Evolutionary conservation across 2,329 filamentous ascomycete species (phyloP).

Genomic region (Fusarium tuaranense): DNA sequence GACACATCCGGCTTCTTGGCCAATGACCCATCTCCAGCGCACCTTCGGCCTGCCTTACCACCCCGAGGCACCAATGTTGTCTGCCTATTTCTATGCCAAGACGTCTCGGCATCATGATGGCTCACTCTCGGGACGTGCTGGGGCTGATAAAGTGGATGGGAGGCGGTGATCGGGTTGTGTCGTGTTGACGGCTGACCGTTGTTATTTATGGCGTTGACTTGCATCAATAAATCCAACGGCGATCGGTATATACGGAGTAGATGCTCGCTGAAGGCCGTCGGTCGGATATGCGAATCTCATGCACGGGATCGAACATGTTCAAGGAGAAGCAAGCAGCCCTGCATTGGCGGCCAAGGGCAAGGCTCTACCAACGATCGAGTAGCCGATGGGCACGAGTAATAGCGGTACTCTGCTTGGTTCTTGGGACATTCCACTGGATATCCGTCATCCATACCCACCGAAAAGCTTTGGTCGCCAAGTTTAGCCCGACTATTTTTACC

Average conservation of each 20-base stretch:
- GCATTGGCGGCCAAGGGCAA: slow-evolving; percentile 8
- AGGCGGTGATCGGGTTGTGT: not conserved
- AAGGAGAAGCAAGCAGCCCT: slow-evolving; percentile 2
- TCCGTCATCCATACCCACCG: slow-evolving; percentile 11
- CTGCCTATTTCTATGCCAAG: not conserved
- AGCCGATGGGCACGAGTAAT: slow-evolving; percentile 6
- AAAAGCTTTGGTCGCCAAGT: slow-evolving; percentile 34
- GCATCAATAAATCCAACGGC: not conserved
- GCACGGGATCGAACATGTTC: slow-evolving; percentile 2
- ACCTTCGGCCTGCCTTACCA: not conserved
- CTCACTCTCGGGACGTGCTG: not conserved
- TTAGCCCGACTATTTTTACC: slow-evolving; percentile 34
- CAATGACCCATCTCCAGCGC: slow-evolving; percentile 8
- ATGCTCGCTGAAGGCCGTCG: not conserved
- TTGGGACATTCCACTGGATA: slow-evolving; percentile 20
- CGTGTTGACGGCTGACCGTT: not conserved
- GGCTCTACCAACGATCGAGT: slow-evolving; percentile 7
- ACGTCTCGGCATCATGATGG: not conserved
- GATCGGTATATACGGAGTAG: not conserved
- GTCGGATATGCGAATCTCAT: not conserved
- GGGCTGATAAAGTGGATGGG: not conserved
- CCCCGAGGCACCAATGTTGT: not conserved
- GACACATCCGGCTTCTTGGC: not conserved
- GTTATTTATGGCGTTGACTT: not conserved
- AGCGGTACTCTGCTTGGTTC: slow-evolving; percentile 4